These are phyloP conservation scores for Capsicum rhomboideum DNA, from an alignment of 257 asterid genomes.

Conservation along the genomic window DNA sequence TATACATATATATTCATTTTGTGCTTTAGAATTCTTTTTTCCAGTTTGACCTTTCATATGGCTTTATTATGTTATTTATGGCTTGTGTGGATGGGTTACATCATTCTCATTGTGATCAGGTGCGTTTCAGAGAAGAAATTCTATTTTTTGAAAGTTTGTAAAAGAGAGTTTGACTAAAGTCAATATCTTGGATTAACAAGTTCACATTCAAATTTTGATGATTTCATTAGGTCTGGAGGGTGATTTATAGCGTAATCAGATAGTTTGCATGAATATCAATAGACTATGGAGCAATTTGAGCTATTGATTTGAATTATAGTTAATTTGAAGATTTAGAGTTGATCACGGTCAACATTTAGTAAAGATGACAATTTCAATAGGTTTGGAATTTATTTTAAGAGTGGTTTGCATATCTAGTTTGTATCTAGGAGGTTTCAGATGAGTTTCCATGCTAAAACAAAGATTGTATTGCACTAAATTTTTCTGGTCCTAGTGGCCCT, in stretches of 20 bases:
- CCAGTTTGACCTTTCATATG: background rate
- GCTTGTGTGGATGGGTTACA: background rate
- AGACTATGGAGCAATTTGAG: too few relatives aligned
- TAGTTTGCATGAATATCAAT: too few relatives aligned
- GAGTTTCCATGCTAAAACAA: background rate
- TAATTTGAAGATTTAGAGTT: background rate
- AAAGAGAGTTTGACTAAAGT: background rate
- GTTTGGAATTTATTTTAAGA: too few relatives aligned
- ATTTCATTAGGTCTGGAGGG: background rate
- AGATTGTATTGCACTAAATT: background rate
- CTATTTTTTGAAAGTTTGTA: background rate
- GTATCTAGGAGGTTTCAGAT: background rate
- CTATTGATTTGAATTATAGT: background rate
- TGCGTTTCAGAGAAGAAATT: background rate
- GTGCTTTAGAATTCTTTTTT: background rate
- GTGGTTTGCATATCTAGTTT: too few relatives aligned
- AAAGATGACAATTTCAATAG: too few relatives aligned
- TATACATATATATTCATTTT: too few relatives aligned
- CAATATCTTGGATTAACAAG: background rate
- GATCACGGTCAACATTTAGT: background rate
- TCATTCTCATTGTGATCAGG: background rate
- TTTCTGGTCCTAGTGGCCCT: background rate
- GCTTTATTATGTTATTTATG: background rate
- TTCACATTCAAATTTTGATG: background rate
- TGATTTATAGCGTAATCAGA: background rate